Evolutionary conservation across 2,329 filamentous ascomycete genomes (phyloP).

Genomic region (Teratosphaeria destructans): DNA sequence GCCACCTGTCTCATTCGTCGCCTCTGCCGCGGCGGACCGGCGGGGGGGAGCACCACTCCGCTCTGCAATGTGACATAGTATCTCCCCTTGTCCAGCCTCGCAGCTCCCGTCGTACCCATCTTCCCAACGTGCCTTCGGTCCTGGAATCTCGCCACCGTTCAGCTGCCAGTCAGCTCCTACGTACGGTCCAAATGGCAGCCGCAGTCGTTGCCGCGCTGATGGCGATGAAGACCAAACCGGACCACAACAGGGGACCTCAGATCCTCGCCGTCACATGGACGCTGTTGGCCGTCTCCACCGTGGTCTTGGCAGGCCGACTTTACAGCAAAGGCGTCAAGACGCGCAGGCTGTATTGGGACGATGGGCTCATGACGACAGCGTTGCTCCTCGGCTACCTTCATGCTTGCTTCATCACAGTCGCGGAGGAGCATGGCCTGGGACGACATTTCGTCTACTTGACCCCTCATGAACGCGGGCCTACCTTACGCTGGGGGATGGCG

Average conservation of each 20-base stretch:
- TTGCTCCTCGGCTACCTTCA: slow-evolving; percentile 14
- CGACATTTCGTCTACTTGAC: slow-evolving; percentile 17
- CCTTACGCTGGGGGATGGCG: slow-evolving; percentile 13
- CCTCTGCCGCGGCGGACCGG: neutral
- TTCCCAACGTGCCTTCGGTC: neutral
- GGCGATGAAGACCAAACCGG: neutral
- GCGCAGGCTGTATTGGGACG: slow-evolving; percentile 18
- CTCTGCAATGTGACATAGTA: neutral
- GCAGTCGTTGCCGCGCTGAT: neutral
- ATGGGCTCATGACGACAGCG: slow-evolving; percentile 16
- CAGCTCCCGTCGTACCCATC: neutral
- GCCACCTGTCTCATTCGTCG: neutral
- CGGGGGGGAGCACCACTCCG: neutral
- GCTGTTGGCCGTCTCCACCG: slow-evolving; percentile 15
- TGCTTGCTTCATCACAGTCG: slow-evolving; percentile 12
- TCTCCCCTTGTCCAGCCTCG: neutral
- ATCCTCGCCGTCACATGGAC: slow-evolving; percentile 8
- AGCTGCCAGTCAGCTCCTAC: neutral
- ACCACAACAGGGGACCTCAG: neutral
- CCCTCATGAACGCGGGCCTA: slow-evolving; percentile 5
- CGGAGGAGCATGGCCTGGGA: slow-evolving; percentile 15
- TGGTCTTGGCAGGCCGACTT: slow-evolving; percentile 14
- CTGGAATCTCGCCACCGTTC: neutral
- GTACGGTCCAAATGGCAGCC: neutral
- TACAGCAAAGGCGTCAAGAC: slow-evolving; percentile 15